A percentile compares a stretch with the other conserved stretches of the same genome.
These are phyloP conservation scores for Nannochloris sp. DNA, from an alignment of 139 green algal species.

Conservation along the genomic window DNA sequence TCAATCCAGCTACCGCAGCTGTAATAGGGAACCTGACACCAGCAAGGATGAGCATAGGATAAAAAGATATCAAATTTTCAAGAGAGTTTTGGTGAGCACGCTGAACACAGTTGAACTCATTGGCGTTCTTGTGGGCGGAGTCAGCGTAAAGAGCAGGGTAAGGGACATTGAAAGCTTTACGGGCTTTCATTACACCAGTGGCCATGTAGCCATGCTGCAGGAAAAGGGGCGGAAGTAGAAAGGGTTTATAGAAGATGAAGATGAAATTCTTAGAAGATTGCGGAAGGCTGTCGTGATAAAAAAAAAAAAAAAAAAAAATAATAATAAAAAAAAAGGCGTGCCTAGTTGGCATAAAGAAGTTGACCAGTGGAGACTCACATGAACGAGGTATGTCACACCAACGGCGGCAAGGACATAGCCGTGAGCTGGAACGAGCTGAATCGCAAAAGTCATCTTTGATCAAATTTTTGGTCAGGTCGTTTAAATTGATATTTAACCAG, in stretches of 20 bases:
- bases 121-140: slow-evolving; percentile 4
- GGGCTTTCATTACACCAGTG: neutral
- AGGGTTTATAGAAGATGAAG: too few relatives aligned
- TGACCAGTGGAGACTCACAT: neutral
- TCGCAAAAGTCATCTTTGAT: too few relatives aligned
- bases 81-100: slow-evolving; percentile 60
- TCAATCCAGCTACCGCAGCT: neutral
- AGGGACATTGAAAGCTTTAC: slow-evolving; percentile 5
- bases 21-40: slow-evolving; percentile 8
- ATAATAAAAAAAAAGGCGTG: neutral
- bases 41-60: slow-evolving; percentile 5
- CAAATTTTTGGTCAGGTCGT: too few relatives aligned
- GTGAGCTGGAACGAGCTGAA: neutral
- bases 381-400: neutral
- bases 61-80: slow-evolving; percentile 35
- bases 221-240: too few relatives aligned
- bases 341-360: neutral
- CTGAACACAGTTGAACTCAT: slow-evolving; percentile 55
- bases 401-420: neutral
- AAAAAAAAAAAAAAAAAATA: neutral
- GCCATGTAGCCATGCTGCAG: slow-evolving; percentile 19
- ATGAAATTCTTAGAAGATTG: too few relatives aligned
- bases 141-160: slow-evolving; percentile 19
- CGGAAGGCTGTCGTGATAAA: neutral
- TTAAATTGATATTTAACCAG: too few relatives aligned